phyloP scores from a whole-genome alignment of 1,284 basidiomycete genomes.

The Moesziomyces globuligerus region DNA sequence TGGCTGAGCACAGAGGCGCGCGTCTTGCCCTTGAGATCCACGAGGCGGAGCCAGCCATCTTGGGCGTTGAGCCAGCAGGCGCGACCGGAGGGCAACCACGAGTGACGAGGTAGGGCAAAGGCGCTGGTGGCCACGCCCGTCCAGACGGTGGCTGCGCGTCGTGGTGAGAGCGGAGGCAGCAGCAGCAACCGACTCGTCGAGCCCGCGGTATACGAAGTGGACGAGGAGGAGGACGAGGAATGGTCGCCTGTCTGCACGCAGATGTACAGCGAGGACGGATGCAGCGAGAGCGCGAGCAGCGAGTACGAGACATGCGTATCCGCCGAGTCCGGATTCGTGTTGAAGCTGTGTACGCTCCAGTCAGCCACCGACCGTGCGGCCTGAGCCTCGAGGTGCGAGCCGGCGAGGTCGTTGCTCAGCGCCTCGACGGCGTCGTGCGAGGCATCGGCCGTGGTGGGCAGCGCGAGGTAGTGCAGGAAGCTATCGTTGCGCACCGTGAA shows the following conservation, averaged over 20 bases:
- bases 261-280: slow-evolving; percentile 51
- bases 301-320: slow-evolving; percentile 61
- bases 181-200: slow-evolving; percentile 51
- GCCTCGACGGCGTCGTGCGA: neutral
- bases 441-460: slow-evolving; percentile 41
- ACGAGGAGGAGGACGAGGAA: slow-evolving; percentile 14
- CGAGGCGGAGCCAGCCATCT: slow-evolving; percentile 56
- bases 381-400: neutral
- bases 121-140: slow-evolving; percentile 47
- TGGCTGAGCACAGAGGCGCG: slow-evolving; percentile 46
- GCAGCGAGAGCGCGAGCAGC: slow-evolving; percentile 56
- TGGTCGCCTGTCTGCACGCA: slow-evolving; percentile 62
- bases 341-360: slow-evolving; percentile 50
- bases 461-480: slow-evolving; percentile 56
- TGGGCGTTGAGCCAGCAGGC: slow-evolving; percentile 60
- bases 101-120: slow-evolving; percentile 52
- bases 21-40: slow-evolving; percentile 50
- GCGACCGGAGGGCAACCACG: slow-evolving; percentile 50
- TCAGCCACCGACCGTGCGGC: no score
- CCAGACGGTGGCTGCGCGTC: slow-evolving; percentile 50
- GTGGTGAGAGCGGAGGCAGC: slow-evolving; percentile 38
- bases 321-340: slow-evolving; percentile 54
- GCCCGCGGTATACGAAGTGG: slow-evolving; percentile 8
- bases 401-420: slow-evolving; percentile 4
- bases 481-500: slow-evolving; percentile 54